These are phyloP conservation scores for Cerrena zonata DNA, from an alignment of 1,284 basidiomycete genomes.

Conservation along the genomic window DNA sequence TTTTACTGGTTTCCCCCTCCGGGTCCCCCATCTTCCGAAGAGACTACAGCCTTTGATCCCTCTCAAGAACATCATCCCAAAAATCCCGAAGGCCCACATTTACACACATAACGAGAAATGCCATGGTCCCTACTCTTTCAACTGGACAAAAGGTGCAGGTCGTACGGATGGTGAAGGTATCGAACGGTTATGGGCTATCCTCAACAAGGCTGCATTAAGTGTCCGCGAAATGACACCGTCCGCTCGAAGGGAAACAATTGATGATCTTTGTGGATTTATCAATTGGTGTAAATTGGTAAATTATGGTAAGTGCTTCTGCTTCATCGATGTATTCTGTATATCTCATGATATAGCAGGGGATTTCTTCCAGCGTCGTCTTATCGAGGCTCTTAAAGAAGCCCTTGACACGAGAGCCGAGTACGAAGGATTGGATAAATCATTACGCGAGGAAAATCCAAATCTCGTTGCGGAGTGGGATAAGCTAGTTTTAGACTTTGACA, in stretches of 20 bases:
- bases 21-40: constrained; percentile 2
- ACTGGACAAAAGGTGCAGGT: too few relatives aligned
- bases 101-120: not conserved
- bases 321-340: not conserved
- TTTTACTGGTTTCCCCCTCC: too few relatives aligned
- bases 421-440: not conserved
- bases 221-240: constrained; percentile 19
- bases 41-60: constrained; percentile 6
- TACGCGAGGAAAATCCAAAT: not conserved
- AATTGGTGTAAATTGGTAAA: constrained; percentile 10
- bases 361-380: too few relatives aligned
- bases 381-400: too few relatives aligned
- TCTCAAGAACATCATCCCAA: not conserved
- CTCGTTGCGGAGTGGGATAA: not conserved
- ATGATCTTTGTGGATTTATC: constrained; percentile 11
- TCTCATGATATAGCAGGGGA: too few relatives aligned
- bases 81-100: constrained; percentile 14
- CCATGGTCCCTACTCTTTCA: constrained; percentile 1
- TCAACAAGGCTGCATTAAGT: constrained; percentile 8
- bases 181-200: too few relatives aligned
- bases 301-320: constrained; percentile 7
- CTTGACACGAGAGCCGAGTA: too few relatives aligned
- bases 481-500: not conserved
- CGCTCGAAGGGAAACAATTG: constrained; percentile 11
- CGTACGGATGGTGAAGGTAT: too few relatives aligned